phyloP scores from a whole-genome alignment of 148 eudicot species.

The Arctostaphylos glauca region DNA sequence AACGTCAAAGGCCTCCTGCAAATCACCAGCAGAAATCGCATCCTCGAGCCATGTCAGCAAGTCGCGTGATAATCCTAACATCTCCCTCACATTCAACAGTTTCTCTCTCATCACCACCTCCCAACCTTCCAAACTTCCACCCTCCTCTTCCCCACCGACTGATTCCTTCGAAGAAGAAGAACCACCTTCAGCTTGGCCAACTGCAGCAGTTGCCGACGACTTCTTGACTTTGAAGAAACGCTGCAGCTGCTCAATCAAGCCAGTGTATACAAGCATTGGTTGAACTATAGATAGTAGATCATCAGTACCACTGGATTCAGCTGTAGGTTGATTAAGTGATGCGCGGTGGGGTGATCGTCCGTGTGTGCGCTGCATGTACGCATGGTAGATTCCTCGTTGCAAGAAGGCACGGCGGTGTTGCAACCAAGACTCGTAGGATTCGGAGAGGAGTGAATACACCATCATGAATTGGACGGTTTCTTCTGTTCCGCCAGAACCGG shows the following conservation, averaged over 20 bases:
- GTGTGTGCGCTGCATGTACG: slow-evolving; percentile 81
- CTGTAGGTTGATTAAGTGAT: slow-evolving; percentile 28
- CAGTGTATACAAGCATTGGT: slow-evolving; percentile 97
- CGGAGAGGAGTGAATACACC: slow-evolving; percentile 91
- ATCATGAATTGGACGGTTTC: slow-evolving; percentile 97
- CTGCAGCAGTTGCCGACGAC: slow-evolving; percentile 24
- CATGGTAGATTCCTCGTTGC: slow-evolving; percentile 94
- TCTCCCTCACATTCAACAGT: slow-evolving; percentile 72
- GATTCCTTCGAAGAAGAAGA: slow-evolving; percentile 34
- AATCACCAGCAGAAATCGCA: slow-evolving; percentile 54
- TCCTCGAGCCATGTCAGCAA: slow-evolving; percentile 82
- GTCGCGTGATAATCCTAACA: slow-evolving; percentile 83
- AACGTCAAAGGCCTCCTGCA: slow-evolving; percentile 88
- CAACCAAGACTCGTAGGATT: slow-evolving; percentile 90
- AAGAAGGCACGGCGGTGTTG: slow-evolving; percentile 79
- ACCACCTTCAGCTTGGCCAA: slow-evolving; percentile 24
- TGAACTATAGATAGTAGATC: slow-evolving; percentile 64
- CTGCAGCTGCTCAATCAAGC: slow-evolving; percentile 93
- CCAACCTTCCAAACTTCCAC: slow-evolving; percentile 66
- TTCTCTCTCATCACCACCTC: slow-evolving; percentile 84
- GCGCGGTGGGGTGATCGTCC: slow-evolving; percentile 49
- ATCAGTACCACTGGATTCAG: slow-evolving; percentile 24
- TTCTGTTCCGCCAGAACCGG: slow-evolving; percentile 61
- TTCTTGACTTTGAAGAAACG: slow-evolving; percentile 68
- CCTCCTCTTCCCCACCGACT: slow-evolving; percentile 50